Evolutionary conservation across 768 basidiomycete species (phyloP).

Genomic region (Pulveroboletus frians): DNA sequence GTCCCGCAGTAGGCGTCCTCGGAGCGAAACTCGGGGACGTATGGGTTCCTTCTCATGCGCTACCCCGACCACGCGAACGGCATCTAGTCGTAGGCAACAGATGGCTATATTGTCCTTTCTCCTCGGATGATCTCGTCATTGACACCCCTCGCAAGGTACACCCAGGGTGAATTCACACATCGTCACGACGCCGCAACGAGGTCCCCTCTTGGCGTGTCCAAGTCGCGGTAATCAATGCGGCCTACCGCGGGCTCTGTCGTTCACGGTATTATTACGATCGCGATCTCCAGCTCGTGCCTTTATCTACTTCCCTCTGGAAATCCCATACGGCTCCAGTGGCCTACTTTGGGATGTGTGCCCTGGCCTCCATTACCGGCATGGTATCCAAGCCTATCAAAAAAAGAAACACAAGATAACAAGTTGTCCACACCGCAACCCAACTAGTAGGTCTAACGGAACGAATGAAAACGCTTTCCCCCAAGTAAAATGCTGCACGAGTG

Average conservation of each 20-base stretch:
- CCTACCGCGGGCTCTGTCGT: neutral
- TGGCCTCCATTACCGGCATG: neutral
- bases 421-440: neutral
- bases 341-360: neutral
- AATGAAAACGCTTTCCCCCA: neutral
- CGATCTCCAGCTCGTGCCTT: neutral
- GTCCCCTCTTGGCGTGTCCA: neutral
- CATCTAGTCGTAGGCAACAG: neutral
- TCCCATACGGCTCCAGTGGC: neutral
- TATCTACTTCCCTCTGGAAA: neutral
- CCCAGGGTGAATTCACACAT: neutral
- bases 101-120: too few species aligned
- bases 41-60: neutral
- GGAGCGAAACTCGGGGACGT: neutral
- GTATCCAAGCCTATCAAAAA: neutral
- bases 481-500: neutral
- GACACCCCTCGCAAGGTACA: neutral
- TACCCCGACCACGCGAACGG: neutral
- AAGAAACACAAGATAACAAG: neutral
- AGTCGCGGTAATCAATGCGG: neutral
- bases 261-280: neutral
- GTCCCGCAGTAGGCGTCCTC: neutral
- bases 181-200: neutral
- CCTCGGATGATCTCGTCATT: neutral
- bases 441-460: neutral